A percentile compares a stretch with the other conserved stretches of the same genome.
Evolutionary conservation across 345 rosid genomes (phyloP).

Genomic region (Citrus sp.): DNA sequence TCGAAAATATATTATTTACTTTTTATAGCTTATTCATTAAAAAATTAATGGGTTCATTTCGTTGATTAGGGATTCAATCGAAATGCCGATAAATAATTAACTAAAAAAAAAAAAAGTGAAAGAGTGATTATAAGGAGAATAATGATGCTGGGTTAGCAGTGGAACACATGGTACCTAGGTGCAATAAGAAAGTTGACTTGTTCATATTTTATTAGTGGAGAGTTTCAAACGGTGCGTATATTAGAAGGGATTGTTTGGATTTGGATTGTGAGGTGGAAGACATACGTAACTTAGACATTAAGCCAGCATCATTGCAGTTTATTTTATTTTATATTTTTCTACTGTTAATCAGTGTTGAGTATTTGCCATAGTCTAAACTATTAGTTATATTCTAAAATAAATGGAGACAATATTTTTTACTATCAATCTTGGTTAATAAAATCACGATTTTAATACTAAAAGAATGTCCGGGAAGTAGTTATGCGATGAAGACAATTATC

Average conservation of each 20-base stretch:
- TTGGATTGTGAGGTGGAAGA: neutral
- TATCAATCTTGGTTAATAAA: no score
- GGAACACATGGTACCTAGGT: neutral
- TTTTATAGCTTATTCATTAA: no score
- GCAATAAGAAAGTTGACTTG: neutral
- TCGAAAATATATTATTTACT: no score
- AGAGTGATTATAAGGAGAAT: neutral
- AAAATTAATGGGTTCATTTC: no score
- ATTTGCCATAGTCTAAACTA: neutral
- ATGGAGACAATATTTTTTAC: no score
- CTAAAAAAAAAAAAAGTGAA: neutral
- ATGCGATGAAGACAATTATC: neutral
- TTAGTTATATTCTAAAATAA: neutral
- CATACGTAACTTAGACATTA: conserved; percentile 28
- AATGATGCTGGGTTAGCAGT: neutral
- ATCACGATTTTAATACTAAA: neutral
- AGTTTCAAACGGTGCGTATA: neutral
- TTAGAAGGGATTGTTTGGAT: neutral
- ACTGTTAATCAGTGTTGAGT: neutral
- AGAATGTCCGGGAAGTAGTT: neutral
- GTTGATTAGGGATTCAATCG: neutral
- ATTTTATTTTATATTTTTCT: neutral
- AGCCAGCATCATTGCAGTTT: conserved; percentile 14
- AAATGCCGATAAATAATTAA: neutral
- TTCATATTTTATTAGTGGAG: neutral